Conservation (phyloP, 1,284 basidiomycete species). For the Ustilago crameri region DNA sequence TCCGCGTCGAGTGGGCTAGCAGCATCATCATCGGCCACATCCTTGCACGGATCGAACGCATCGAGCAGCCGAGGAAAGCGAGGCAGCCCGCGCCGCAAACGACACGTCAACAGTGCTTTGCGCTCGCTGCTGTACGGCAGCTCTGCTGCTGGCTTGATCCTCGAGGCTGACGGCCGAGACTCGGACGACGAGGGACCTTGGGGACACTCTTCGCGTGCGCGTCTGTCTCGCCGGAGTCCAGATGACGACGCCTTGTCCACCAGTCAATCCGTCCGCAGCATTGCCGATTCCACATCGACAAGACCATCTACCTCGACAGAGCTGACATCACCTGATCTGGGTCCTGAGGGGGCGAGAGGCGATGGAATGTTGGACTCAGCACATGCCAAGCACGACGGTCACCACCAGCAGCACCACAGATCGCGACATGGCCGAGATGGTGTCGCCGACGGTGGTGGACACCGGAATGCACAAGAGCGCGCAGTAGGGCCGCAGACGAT, state of each 20-base stretch:
- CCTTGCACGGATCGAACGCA: constrained; percentile 1
- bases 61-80: constrained; percentile 20
- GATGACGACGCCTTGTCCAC: constrained; percentile 44
- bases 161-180: constrained; percentile 20
- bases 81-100: constrained; percentile 29
- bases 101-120: constrained; percentile 54
- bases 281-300: constrained; percentile 49
- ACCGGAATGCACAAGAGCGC: constrained; percentile 21
- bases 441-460: constrained; percentile 1
- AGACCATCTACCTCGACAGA: constrained; percentile 45
- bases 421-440: constrained; percentile 21
- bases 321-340: constrained; percentile 41
- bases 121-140: constrained; percentile 52
- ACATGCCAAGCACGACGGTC: constrained; percentile 18
- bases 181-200: constrained; percentile 37
- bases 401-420: constrained; percentile 3
- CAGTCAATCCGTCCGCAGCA: constrained; percentile 39
- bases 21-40: constrained; percentile 9
- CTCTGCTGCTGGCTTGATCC: constrained; percentile 23
- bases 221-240: constrained; percentile 17
- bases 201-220: constrained; percentile 14
- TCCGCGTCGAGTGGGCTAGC: constrained; percentile 3
- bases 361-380: constrained; percentile 17
- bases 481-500: constrained; percentile 20
- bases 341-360: constrained; percentile 15